A percentile compares a stretch with the other conserved stretches of the same genome.
Evolutionary conservation across 371 early-diverging fungal genomes (phyloP).

Genomic region (Actinomortierella ambigua): DNA sequence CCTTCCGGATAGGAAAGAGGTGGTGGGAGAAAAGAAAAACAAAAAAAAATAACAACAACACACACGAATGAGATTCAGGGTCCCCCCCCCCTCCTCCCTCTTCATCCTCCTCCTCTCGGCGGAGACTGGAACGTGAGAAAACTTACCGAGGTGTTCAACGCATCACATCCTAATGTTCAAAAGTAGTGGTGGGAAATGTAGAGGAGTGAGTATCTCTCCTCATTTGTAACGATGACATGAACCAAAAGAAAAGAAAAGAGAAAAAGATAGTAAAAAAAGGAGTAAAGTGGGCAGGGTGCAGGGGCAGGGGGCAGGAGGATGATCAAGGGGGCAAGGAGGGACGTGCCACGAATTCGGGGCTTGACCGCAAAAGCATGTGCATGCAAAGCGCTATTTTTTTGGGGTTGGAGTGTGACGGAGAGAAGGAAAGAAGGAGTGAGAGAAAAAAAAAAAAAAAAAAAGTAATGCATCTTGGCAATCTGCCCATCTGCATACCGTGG

Average conservation of each 20-base stretch:
- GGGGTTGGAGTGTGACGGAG: too few species aligned
- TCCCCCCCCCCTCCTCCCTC: too few species aligned
- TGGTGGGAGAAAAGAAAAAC: too few species aligned
- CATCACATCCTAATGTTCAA: conserved; percentile 83
- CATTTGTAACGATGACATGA: conserved; percentile 1
- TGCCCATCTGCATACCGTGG: conserved; percentile 61
- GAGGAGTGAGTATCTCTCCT: neutral
- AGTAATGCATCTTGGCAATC: neutral
- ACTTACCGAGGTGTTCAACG: conserved; percentile 78
- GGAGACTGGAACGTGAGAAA: neutral
- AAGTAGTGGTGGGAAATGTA: too few species aligned
- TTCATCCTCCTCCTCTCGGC: neutral
- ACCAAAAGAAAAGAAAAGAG: too few species aligned
- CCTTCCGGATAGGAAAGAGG: too few species aligned
- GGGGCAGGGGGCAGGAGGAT: neutral
- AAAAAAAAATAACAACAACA: too few species aligned
- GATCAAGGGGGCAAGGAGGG: neutral
- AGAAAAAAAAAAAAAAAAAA: conserved; percentile 1
- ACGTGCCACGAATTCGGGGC: neutral
- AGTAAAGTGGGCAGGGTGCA: neutral
- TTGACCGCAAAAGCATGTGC: neutral
- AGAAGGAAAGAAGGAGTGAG: conserved; percentile 1
- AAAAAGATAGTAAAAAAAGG: too few species aligned
- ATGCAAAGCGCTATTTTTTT: neutral
- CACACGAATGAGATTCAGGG: too few species aligned